Evolutionary conservation across 192 early-diverging fungal species (phyloP).

Genomic region (Rhizoclosmatium globosum): DNA sequence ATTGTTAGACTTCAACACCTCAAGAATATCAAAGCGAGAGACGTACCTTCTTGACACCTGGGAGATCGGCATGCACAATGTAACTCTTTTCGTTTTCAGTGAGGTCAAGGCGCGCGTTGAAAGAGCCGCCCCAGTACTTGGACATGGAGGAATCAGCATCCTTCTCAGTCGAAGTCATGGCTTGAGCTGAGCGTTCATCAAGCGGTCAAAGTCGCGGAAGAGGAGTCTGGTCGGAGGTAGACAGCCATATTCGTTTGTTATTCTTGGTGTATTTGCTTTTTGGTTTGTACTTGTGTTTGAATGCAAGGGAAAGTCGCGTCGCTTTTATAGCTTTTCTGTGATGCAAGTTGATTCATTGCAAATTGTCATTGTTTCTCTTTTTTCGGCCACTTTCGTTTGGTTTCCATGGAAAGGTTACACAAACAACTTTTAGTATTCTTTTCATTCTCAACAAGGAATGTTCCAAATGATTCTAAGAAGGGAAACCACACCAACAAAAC

Average conservation of each 20-base stretch:
- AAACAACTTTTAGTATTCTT: neutral
- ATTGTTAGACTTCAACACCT: neutral
- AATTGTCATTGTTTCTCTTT: no score
- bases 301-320: neutral
- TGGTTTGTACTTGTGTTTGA: neutral
- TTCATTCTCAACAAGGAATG: no score
- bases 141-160: neutral
- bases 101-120: slow-evolving; percentile 45
- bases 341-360: no score
- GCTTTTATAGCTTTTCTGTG: no score
- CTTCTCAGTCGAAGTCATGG: neutral
- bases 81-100: slow-evolving; percentile 42
- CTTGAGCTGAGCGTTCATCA: slow-evolving; percentile 9
- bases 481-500: no score
- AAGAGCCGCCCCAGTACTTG: slow-evolving; percentile 12
- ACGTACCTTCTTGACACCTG: slow-evolving; percentile 45
- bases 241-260: neutral
- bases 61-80: slow-evolving; percentile 47
- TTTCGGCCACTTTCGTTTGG: no score
- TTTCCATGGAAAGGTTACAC: neutral
- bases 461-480: no score
- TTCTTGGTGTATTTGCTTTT: neutral
- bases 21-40: neutral
- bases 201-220: slow-evolving; percentile 18
- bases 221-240: neutral